A percentile compares a stretch with the other conserved stretches of the same genome.
These are phyloP conservation scores for Eragrostis curvula DNA, from an alignment of 176 grass and related monocot genomes.

Conservation along the genomic window DNA sequence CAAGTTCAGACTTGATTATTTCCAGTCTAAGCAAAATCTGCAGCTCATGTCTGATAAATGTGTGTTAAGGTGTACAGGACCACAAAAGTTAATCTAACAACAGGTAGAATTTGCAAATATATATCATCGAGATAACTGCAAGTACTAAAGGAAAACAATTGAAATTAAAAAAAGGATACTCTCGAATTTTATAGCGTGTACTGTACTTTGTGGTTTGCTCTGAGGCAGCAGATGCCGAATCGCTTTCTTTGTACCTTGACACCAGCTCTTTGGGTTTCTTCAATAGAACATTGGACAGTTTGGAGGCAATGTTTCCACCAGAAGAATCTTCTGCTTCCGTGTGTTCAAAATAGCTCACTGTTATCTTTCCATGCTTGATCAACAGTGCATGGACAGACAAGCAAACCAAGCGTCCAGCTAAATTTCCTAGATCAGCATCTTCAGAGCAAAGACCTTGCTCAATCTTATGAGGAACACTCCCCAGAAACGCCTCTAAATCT, in stretches of 20 bases:
- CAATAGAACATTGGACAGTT: constrained; percentile 72
- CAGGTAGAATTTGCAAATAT: not conserved
- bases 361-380: constrained; percentile 52
- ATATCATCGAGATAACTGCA: constrained; percentile 41
- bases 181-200: constrained; percentile 76
- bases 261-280: constrained; percentile 84
- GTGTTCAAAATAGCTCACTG: constrained; percentile 38
- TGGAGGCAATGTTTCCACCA: constrained; percentile 44
- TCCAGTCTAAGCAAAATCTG: constrained; percentile 98
- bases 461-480: constrained; percentile 74
- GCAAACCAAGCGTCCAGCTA: constrained; percentile 76
- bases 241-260: constrained; percentile 61
- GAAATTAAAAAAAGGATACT: constrained; percentile 78
- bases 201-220: constrained; percentile 39
- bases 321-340: constrained; percentile 50
- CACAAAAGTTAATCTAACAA: constrained; percentile 3
- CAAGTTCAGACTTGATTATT: constrained; percentile 69
- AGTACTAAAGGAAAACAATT: constrained; percentile 26
- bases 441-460: constrained; percentile 73
- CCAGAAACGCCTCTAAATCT: constrained; percentile 75
- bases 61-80: constrained; percentile 60
- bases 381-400: constrained; percentile 68
- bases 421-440: constrained; percentile 72
- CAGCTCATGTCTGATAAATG: constrained; percentile 71
- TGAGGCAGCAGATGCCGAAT: constrained; percentile 38